Evolutionary conservation across 192 early-diverging fungal species (phyloP).

Genomic region (Linnemannia elongata): DNA sequence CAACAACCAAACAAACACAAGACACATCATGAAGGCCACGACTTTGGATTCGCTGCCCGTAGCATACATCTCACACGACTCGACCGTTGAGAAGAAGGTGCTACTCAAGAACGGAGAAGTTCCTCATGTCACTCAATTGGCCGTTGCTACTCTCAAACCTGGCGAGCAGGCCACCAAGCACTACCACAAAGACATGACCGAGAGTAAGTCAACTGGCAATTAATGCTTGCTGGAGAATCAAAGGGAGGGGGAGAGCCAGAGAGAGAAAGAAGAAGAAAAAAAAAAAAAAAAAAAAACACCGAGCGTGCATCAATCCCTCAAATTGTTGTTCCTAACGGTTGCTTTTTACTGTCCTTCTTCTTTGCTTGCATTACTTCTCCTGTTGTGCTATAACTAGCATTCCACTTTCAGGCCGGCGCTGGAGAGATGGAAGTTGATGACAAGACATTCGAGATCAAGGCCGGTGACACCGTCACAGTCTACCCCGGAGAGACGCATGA

Average conservation of each 20-base stretch:
- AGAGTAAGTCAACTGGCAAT: constrained; percentile 24
- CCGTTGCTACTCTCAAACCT: constrained; percentile 53
- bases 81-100: constrained; percentile 52
- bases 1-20: neutral
- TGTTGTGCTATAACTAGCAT: constrained; percentile 16
- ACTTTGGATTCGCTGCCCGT: constrained; percentile 38
- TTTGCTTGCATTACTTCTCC: neutral
- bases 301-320: too few species aligned
- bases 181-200: constrained; percentile 56
- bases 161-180: constrained; percentile 53
- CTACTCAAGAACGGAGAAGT: constrained; percentile 53
- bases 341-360: too few species aligned
- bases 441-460: constrained; percentile 46
- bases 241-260: neutral
- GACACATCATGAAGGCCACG: constrained; percentile 41
- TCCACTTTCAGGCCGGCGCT: constrained; percentile 50
- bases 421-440: constrained; percentile 58
- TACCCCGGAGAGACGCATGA: constrained; percentile 52
- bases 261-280: neutral
- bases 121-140: constrained; percentile 53
- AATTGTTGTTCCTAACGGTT: too few species aligned
- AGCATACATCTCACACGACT: constrained; percentile 55
- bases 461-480: constrained; percentile 54
- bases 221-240: too few species aligned
- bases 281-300: too few species aligned